Percentiles rank a stretch among this genome's conserved stretches.
These are phyloP conservation scores for Arthrocladium fulminans DNA, from an alignment of 2,329 filamentous ascomycete species.

Conservation along the genomic window DNA sequence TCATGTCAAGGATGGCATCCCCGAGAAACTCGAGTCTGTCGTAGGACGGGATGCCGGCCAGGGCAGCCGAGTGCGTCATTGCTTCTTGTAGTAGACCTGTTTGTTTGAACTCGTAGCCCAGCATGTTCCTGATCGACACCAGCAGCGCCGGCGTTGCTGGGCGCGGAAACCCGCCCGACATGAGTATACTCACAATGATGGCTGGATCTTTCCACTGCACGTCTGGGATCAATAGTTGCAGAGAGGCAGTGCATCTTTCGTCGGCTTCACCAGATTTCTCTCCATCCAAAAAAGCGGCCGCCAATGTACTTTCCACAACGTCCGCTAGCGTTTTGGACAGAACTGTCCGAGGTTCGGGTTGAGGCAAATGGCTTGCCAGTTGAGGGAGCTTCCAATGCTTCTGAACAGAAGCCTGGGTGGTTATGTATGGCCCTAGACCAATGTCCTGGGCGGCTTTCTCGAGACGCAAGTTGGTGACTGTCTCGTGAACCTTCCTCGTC, in stretches of 20 bases:
- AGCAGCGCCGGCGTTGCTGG: background rate
- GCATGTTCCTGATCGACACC: conserved; percentile 31
- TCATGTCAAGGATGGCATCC: conserved; percentile 71
- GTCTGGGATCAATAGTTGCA: conserved; percentile 58
- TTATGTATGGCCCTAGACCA: conserved; percentile 64
- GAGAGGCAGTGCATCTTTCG: conserved; percentile 23
- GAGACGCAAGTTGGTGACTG: conserved; percentile 69
- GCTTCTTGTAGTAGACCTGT: conserved; percentile 65
- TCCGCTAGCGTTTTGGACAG: conserved; percentile 79
- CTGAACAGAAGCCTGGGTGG: conserved; percentile 58
- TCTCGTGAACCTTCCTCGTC: conserved; percentile 55
- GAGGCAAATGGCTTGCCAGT: background rate
- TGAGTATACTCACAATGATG: conserved; percentile 26
- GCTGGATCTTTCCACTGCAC: conserved; percentile 45
- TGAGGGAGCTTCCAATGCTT: conserved; percentile 53
- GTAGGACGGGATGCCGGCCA: conserved; percentile 30
- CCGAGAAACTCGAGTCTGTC: conserved; percentile 84
- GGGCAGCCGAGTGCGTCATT: conserved; percentile 54
- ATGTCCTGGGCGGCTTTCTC: conserved; percentile 52
- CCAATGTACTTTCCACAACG: conserved; percentile 76
- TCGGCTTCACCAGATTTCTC: conserved; percentile 39
- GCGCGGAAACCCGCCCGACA: background rate
- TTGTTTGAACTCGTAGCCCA: conserved; percentile 64
- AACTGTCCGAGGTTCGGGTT: conserved; percentile 33
- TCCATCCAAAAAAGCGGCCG: conserved; percentile 61